Evolutionary conservation across 345 rosid genomes (phyloP), one percentile per base, ranked within the genome.

Genomic region (Lumnitzera littorea): DNA sequence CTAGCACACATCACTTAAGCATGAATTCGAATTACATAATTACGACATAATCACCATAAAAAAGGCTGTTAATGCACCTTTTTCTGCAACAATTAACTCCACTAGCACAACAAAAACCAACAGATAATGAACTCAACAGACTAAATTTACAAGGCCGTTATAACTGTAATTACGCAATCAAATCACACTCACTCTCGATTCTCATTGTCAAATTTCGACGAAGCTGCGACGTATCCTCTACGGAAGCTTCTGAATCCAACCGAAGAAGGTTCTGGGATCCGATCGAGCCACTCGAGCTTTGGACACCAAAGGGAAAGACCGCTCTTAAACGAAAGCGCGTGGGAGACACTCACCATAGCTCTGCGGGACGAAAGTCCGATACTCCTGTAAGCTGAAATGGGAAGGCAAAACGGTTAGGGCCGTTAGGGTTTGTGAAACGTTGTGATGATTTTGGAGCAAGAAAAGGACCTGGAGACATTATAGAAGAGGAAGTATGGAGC

Each of bases 151-250:
- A 36, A 36, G 3, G 7, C 43, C 43, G 43, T 36, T 36, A 27
- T n/a, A 12, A 56, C 2, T 1, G 15, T n/a, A 3, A 15, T 13
- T 8, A 13, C 25, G 3, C 17, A 54, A 43, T 11, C 13, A 57
- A 57, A 51, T 4, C 13, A 57, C 11, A 79, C 86, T 53, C 53
- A 87, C 96, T 91, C 97, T 70, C 96, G 83, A 73, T 89, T 89
- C 57, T 89, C 92, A 58, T 89, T 87, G n/a, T 88, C 84, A 65
- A 87, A 85, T 43, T 71, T 51, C 14, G 79, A 67, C 41, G 89
- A 79, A 24, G 96, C 80, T 16, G 74, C 84, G 56, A 81, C 90
- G 70, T 58, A 70, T 72, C 77, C 72, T 63, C 90, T 73, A 47
- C 74, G 75, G 53, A 74, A 70, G 72, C 61, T 67, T 47, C 75